phyloP scores from a whole-genome alignment of 805 yeast genomes.

The Blastobotrys chiropterorum region DNA sequence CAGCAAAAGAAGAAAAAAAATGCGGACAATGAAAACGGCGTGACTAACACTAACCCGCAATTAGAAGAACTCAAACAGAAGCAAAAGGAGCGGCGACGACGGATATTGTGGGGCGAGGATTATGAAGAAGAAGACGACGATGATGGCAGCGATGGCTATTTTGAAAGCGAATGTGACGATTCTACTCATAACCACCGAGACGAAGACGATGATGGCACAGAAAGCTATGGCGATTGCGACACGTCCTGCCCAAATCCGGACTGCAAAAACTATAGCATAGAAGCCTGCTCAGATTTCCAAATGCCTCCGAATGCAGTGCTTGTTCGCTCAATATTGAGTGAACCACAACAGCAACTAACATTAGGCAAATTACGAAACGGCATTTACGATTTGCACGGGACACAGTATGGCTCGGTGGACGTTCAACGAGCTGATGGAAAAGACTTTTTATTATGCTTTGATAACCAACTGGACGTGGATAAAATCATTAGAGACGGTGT shows the following conservation, averaged over 20 bases:
- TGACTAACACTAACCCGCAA: not conserved
- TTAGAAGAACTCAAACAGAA: slow-evolving; percentile 1
- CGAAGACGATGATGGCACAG: not conserved
- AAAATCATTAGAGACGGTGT: not conserved
- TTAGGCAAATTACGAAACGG: not conserved
- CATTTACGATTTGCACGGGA: not conserved
- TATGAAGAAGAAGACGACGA: slow-evolving; percentile 5
- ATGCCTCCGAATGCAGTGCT: slow-evolving; percentile 4
- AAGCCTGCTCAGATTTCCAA: slow-evolving; percentile 2
- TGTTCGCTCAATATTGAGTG: not conserved
- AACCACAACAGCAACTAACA: not conserved
- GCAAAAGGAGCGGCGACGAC: slow-evolving; percentile 7
- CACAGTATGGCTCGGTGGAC: not conserved
- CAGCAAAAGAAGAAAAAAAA: slow-evolving; percentile 1
- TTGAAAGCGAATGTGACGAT: slow-evolving; percentile 2
- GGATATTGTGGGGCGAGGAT: slow-evolving; percentile 2
- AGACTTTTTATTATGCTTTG: not conserved
- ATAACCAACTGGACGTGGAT: not conserved
- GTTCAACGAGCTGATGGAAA: not conserved
- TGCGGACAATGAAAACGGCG: not conserved
- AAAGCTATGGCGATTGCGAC: not conserved
- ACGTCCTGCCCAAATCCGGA: slow-evolving; percentile 8
- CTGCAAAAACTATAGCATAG: slow-evolving; percentile 5
- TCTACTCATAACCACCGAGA: not conserved
- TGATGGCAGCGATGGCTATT: not conserved